Percentiles rank a stretch among this genome's conserved stretches.
Evolutionary conservation across 768 basidiomycete species (phyloP).

Genomic region (Kwoniella sp.): DNA sequence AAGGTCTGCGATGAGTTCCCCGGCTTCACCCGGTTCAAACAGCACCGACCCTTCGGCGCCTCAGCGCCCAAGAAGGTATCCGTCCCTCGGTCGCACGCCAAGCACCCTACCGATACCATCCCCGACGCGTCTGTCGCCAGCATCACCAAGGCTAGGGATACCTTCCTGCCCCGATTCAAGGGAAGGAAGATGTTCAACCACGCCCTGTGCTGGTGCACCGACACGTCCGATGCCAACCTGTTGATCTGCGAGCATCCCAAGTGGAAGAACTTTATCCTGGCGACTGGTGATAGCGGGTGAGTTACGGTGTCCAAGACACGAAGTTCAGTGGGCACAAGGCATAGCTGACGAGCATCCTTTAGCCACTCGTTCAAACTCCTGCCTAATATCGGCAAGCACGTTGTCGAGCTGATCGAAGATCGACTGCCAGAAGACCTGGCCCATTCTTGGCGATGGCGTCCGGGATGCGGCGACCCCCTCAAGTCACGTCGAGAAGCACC

Average conservation of each 20-base stretch:
- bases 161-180: conserved; percentile 32
- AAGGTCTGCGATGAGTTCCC: conserved; percentile 39
- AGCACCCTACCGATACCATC: conserved; percentile 39
- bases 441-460: conserved; percentile 28
- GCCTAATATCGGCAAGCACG: conserved; percentile 36
- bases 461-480: conserved; percentile 15
- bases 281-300: conserved; percentile 38
- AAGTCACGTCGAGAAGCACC: conserved; percentile 17
- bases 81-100: conserved; percentile 42
- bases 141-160: conserved; percentile 23
- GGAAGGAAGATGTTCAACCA: conserved; percentile 28
- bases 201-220: conserved; percentile 47
- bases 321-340: too few relatives aligned
- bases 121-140: conserved; percentile 22
- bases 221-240: conserved; percentile 40
- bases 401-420: conserved; percentile 43
- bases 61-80: conserved; percentile 10
- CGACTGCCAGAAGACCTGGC: conserved; percentile 18
- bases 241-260: conserved; percentile 42
- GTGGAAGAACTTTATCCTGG: conserved; percentile 37
- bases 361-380: conserved; percentile 45
- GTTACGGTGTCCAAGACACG: too few relatives aligned
- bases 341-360: background rate
- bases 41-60: conserved; percentile 29
- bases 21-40: conserved; percentile 31